phyloP scores from a whole-genome alignment of 2,329 filamentous ascomycete genomes.

The Teratosphaeria destructans region DNA sequence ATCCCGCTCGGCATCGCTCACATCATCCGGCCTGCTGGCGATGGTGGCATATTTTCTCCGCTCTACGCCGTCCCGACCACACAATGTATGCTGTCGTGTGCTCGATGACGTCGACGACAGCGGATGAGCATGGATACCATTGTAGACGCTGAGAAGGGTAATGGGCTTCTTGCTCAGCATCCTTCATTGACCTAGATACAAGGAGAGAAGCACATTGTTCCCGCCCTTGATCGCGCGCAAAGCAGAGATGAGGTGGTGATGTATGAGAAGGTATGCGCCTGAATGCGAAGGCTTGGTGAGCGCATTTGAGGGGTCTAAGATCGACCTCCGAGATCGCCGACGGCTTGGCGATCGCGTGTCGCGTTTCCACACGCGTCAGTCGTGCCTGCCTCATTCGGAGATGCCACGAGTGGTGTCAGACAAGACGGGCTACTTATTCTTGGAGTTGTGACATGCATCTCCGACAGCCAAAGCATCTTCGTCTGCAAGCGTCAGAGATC shows the following conservation, averaged over 20 bases:
- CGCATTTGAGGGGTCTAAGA: not conserved
- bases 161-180: conserved; percentile 31
- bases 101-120: conserved; percentile 33
- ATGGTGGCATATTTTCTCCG: conserved; percentile 23
- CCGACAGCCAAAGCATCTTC: too few species aligned
- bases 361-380: not conserved
- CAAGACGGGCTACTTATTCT: too few species aligned
- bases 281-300: not conserved
- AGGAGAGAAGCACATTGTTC: conserved; percentile 12
- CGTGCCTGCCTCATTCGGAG: not conserved
- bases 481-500: too few species aligned
- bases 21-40: conserved; percentile 15
- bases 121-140: conserved; percentile 16
- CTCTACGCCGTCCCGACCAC: conserved; percentile 6
- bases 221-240: not conserved
- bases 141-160: conserved; percentile 22
- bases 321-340: not conserved
- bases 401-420: not conserved
- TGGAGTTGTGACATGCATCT: too few species aligned
- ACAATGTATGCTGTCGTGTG: conserved; percentile 21
- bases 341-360: not conserved
- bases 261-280: not conserved
- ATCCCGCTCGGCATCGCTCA: conserved; percentile 9
- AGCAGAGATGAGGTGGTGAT: not conserved
- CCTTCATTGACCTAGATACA: conserved; percentile 2